A percentile compares a stretch with the other conserved stretches of the same genome.
Evolutionary conservation across 768 basidiomycete genomes (phyloP).

Genomic region (Pisolithus orientalis): DNA sequence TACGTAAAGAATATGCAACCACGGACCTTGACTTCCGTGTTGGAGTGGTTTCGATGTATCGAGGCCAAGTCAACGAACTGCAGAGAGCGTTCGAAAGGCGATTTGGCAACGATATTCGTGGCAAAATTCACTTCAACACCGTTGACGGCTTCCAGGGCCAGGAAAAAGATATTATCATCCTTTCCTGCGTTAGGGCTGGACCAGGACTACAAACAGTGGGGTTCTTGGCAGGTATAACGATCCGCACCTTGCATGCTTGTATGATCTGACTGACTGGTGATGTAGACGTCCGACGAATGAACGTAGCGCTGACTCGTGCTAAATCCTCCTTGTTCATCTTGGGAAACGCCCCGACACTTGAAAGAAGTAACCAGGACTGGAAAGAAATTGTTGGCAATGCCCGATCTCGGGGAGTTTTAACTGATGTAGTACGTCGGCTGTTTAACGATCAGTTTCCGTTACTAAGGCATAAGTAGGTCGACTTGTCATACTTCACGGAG

Average conservation of each 20-base stretch:
- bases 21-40: constrained; percentile 50
- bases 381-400: constrained; percentile 73
- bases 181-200: constrained; percentile 94
- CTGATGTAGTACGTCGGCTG: constrained; percentile 54
- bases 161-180: constrained; percentile 96
- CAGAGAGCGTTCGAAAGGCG: constrained; percentile 58
- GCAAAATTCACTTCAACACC: constrained; percentile 87
- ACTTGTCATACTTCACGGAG: constrained; percentile 34
- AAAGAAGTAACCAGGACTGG: constrained; percentile 81
- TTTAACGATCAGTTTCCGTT: constrained; percentile 1
- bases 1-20: constrained; percentile 58
- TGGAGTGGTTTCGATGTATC: constrained; percentile 90
- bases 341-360: constrained; percentile 84
- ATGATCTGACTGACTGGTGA: neutral
- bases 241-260: neutral
- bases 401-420: constrained; percentile 50
- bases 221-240: constrained; percentile 68
- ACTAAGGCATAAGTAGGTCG: constrained; percentile 18
- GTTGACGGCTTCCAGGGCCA: constrained; percentile 99
- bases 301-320: constrained; percentile 97
- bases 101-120: constrained; percentile 67
- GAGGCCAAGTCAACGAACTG: constrained; percentile 78
- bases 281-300: constrained; percentile 82
- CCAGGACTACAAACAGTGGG: constrained; percentile 78
- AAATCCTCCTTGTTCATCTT: constrained; percentile 92